phyloP scores from a whole-genome alignment of 176 grass and related monocot genomes.

The Pharus latifolius region DNA sequence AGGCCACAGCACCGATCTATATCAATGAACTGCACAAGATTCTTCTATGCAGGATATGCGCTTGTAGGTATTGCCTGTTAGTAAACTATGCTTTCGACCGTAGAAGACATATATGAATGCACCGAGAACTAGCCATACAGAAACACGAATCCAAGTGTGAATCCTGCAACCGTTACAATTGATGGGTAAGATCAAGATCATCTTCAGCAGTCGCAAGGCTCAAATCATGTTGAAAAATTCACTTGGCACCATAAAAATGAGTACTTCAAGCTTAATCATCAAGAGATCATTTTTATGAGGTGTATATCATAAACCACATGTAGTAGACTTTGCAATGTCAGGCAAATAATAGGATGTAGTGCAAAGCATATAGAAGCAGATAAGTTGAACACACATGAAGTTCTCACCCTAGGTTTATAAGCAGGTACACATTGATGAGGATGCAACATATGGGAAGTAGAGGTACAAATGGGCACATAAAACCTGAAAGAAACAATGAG shows the following conservation, averaged over 20 bases:
- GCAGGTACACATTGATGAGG: conserved; percentile 60
- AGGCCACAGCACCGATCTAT: neutral
- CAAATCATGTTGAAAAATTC: neutral
- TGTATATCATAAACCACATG: too few species aligned
- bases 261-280: neutral
- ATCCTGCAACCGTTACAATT: conserved; percentile 21
- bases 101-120: conserved; percentile 67
- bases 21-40: neutral
- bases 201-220: conserved; percentile 3
- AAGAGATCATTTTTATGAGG: too few species aligned
- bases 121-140: conserved; percentile 52
- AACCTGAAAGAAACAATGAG: conserved; percentile 31
- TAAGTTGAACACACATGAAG: neutral
- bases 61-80: conserved; percentile 29
- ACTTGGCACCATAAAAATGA: neutral
- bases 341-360: neutral
- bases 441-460: conserved; percentile 67
- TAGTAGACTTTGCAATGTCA: neutral
- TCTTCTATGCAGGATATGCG: conserved; percentile 20
- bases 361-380: neutral
- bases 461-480: conserved; percentile 79
- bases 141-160: conserved; percentile 69
- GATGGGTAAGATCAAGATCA: neutral
- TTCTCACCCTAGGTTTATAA: conserved; percentile 59
- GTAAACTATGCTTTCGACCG: conserved; percentile 43